These are phyloP conservation scores for Chytriomyces confervae DNA, from an alignment of 192 early-diverging fungal genomes.

Conservation along the genomic window DNA sequence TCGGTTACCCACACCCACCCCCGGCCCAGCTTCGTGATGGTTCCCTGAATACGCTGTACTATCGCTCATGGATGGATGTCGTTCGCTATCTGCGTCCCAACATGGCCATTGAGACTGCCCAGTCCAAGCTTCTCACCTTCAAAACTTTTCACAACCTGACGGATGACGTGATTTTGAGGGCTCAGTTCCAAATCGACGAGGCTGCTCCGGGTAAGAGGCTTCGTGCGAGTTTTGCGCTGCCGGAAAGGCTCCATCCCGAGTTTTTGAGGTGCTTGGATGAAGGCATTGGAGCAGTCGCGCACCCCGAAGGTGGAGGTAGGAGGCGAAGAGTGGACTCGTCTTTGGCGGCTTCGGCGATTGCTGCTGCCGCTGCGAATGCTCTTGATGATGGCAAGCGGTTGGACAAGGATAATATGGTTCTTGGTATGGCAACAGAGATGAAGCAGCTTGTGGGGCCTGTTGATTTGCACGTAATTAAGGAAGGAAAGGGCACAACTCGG, in stretches of 20 bases:
- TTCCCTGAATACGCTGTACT: background rate
- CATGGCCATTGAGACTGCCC: background rate
- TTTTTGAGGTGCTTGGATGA: slow-evolving; percentile 1
- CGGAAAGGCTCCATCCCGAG: background rate
- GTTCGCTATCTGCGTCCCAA: background rate
- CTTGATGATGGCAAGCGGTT: no score
- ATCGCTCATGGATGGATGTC: background rate
- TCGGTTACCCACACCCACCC: background rate
- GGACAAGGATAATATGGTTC: no score
- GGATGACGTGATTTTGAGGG: background rate
- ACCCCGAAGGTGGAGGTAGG: no score
- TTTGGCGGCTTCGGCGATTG: no score
- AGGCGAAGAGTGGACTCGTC: no score
- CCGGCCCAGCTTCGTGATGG: background rate
- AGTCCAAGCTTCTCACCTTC: background rate
- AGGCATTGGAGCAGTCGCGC: background rate
- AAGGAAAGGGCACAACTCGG: no score
- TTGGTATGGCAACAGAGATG: no score
- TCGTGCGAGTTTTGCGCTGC: background rate
- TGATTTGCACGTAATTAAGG: no score
- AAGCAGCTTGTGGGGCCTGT: no score
- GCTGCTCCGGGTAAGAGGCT: background rate
- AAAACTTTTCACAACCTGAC: background rate
- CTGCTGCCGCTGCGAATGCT: no score
- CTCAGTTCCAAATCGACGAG: background rate